Evolutionary conservation across 1,284 basidiomycete species (phyloP).

Genomic region (Moniliophthora roreri): DNA sequence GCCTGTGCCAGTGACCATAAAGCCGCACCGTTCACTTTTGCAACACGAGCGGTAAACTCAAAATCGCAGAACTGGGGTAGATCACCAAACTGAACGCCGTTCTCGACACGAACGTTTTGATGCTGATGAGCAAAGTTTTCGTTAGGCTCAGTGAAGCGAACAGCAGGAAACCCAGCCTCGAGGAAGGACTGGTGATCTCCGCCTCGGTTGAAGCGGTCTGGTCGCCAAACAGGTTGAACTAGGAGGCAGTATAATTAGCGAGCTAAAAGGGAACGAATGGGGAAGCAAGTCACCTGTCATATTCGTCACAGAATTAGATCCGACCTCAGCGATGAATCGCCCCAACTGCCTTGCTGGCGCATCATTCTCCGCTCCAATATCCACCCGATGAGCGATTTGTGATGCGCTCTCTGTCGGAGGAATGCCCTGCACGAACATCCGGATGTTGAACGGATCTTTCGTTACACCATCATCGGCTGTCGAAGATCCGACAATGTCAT

Average conservation of each 20-base stretch:
- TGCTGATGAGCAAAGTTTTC: slow-evolving; percentile 59
- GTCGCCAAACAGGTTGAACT: slow-evolving; percentile 16
- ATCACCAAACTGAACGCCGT: slow-evolving; percentile 54
- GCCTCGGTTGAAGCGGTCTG: slow-evolving; percentile 45
- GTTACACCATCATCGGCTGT: slow-evolving; percentile 43
- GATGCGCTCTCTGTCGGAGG: slow-evolving; percentile 40
- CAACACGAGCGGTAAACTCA: slow-evolving; percentile 48
- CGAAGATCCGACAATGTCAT: slow-evolving; percentile 35
- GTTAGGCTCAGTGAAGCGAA: slow-evolving; percentile 54
- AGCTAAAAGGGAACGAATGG: background rate
- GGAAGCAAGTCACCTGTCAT: slow-evolving; percentile 47
- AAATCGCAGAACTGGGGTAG: slow-evolving; percentile 52
- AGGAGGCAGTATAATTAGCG: background rate
- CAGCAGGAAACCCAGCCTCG: slow-evolving; percentile 45
- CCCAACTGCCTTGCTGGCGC: slow-evolving; percentile 49
- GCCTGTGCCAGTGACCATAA: slow-evolving; percentile 54
- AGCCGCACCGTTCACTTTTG: slow-evolving; percentile 48
- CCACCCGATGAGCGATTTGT: slow-evolving; percentile 30
- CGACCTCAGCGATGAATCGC: slow-evolving; percentile 48
- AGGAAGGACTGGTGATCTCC: slow-evolving; percentile 56
- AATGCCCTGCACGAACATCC: slow-evolving; percentile 50
- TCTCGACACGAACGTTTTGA: slow-evolving; percentile 50
- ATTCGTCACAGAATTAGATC: slow-evolving; percentile 42
- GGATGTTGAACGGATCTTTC: slow-evolving; percentile 43
- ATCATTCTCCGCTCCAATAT: slow-evolving; percentile 53